Evolutionary conservation across 306 rosid genomes (phyloP), one percentile per base, ranked within the genome.

Genomic region (Biancaea sappan): DNA sequence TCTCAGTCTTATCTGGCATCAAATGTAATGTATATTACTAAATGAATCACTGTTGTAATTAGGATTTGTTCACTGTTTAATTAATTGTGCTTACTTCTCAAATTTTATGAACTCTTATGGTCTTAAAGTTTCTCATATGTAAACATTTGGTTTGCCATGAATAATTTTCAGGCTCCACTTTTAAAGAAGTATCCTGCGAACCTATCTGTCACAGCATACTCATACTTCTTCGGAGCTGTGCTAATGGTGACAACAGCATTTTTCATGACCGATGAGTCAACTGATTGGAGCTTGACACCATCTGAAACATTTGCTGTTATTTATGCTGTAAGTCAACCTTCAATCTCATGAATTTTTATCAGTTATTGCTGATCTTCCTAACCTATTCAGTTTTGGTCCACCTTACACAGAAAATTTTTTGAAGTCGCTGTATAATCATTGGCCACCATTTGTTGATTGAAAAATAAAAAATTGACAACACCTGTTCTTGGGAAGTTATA

Each of bases 131-230:
- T 57, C 54, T 70, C 34, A 43, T 74, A 12, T 48, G 72, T 78
- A 79, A 79, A 51, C 48, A 22, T 68, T 38, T 21, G 47, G 47
- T 40, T 38, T 61, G 16, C 29, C 54, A 14, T 80, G 80, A 60
- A 77, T 32, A 74, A 44, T 58, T 79, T 94, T 38, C 94, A 94
- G 98, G 98, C 97, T 59, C 96, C 94, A 56, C 71, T 94, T 74
- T 85, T 94, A 32, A 90, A 88, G 71, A 94, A 81, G 79, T 94
- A 94, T 84, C 97, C 97, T 22, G 92, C 95, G 54, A 94, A 79
- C 80, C 78, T 94, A 51, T 89, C 98, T 56, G 94, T 94, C 63
- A 87, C 94, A 31, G 97, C 98, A 24, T 91, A 85, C 80, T 91
- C 98, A 10, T 91, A 91, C 84, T 80, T 87, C 59, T 91, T 91